Percentiles rank a stretch among this genome's conserved stretches.
These are phyloP conservation scores for Eutrema japonicum DNA, from an alignment of 345 rosid species.

Conservation along the genomic window DNA sequence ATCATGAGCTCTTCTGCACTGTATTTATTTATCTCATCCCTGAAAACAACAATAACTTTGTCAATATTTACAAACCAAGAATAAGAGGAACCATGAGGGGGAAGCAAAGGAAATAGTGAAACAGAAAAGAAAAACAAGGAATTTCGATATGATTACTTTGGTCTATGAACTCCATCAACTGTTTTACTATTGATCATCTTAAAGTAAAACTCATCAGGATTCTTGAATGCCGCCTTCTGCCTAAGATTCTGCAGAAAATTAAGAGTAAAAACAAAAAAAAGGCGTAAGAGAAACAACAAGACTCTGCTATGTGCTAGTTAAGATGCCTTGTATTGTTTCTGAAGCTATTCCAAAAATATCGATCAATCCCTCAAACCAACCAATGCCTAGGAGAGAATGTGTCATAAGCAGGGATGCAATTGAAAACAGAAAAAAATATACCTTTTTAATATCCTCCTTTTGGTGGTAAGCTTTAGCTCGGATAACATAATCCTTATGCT, in stretches of 20 bases:
- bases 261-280: constrained; percentile 4
- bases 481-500: constrained; percentile 87
- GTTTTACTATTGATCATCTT: constrained; percentile 76
- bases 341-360: neutral
- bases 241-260: constrained; percentile 58
- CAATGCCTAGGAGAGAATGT: neutral
- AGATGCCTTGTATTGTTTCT: neutral
- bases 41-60: constrained; percentile 29
- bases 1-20: constrained; percentile 75
- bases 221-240: constrained; percentile 84
- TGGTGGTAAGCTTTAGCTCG: constrained; percentile 76
- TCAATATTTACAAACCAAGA: neutral
- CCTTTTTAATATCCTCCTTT: constrained; percentile 68
- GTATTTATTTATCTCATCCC: constrained; percentile 76
- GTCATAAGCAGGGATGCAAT: neutral
- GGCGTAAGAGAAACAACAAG: neutral
- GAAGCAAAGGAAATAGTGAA: constrained; percentile 12
- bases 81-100: constrained; percentile 14
- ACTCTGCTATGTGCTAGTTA: constrained; percentile 5
- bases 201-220: constrained; percentile 83
- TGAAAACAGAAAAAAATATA: constrained; percentile 12
- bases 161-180: constrained; percentile 62
- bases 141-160: constrained; percentile 52
- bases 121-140: neutral
- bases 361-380: constrained; percentile 2